phyloP scores from a whole-genome alignment of 345 rosid genomes.

The Lumnitzera littorea region DNA sequence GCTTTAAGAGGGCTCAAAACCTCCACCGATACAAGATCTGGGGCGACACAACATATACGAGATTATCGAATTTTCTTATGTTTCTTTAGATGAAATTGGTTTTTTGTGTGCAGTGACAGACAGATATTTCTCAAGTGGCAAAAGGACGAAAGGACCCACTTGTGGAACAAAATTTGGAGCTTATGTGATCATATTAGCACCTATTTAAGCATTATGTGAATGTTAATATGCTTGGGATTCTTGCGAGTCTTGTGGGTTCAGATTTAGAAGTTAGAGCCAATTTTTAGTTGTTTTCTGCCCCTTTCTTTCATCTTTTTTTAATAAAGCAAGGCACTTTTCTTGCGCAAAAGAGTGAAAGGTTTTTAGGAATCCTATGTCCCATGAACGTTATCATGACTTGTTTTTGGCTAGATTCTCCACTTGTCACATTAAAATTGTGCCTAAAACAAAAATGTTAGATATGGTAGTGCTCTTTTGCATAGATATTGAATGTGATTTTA shows the following conservation, averaged over 20 bases:
- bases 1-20: no score
- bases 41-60: no score
- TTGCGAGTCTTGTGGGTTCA: slow-evolving; percentile 40
- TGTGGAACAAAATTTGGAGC: slow-evolving; percentile 39
- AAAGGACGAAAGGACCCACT: slow-evolving; percentile 36
- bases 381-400: slow-evolving; percentile 6
- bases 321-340: slow-evolving; percentile 30
- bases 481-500: slow-evolving; percentile 5
- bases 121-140: background rate
- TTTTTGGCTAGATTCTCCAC: background rate
- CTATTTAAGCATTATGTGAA: slow-evolving; percentile 24
- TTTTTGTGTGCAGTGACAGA: no score
- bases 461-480: background rate
- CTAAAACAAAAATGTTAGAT: no score
- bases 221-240: slow-evolving; percentile 36
- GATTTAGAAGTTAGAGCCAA: slow-evolving; percentile 18
- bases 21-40: no score
- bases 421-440: no score
- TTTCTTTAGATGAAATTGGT: slow-evolving; percentile 1
- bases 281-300: slow-evolving; percentile 12
- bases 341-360: slow-evolving; percentile 15
- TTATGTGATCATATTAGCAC: slow-evolving; percentile 11
- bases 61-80: background rate
- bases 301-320: slow-evolving; percentile 25
- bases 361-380: slow-evolving; percentile 65